Evolutionary conservation across 2,329 filamentous ascomycete genomes (phyloP).

Genomic region (Colletotrichum simmondsii): DNA sequence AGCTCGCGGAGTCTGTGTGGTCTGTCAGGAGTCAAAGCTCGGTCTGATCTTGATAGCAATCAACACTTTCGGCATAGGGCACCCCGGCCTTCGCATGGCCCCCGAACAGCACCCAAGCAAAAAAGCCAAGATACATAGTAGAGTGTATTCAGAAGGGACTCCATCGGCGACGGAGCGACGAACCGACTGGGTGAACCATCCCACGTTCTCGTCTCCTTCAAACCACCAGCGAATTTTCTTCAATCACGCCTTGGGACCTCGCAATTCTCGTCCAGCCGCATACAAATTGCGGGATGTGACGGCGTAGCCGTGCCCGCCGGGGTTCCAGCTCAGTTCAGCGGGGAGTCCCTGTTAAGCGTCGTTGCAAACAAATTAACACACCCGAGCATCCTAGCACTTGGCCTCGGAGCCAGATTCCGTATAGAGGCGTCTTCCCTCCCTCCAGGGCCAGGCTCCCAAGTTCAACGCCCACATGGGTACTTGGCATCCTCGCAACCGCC

Average conservation of each 20-base stretch:
- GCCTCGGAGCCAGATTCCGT: slow-evolving; percentile 24
- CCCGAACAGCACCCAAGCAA: background rate
- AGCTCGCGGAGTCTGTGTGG: slow-evolving; percentile 14
- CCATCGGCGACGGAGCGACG: slow-evolving; percentile 5
- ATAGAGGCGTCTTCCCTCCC: slow-evolving; percentile 10
- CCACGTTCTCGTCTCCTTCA: background rate
- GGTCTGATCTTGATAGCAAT: slow-evolving; percentile 4
- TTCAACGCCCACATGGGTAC: background rate
- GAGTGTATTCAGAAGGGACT: slow-evolving; percentile 8
- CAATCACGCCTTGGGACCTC: background rate
- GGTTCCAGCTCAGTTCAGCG: slow-evolving; percentile 9
- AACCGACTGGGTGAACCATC: slow-evolving; percentile 3
- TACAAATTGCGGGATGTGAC: slow-evolving; percentile 34
- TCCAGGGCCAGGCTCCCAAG: background rate
- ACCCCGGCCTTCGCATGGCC: slow-evolving; percentile 5
- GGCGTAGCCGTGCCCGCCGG: slow-evolving; percentile 10
- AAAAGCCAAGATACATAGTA: background rate
- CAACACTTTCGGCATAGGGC: background rate
- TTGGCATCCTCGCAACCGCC: slow-evolving; percentile 26
- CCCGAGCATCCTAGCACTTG: slow-evolving; percentile 21
- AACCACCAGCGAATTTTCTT: background rate
- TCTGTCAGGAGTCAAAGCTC: slow-evolving; percentile 14
- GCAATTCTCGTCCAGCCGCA: slow-evolving; percentile 17
- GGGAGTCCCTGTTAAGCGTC: slow-evolving; percentile 32
- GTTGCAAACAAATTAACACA: slow-evolving; percentile 36